phyloP scores from a whole-genome alignment of 2,329 filamentous ascomycete species.

The Hypoxylon sp. region DNA sequence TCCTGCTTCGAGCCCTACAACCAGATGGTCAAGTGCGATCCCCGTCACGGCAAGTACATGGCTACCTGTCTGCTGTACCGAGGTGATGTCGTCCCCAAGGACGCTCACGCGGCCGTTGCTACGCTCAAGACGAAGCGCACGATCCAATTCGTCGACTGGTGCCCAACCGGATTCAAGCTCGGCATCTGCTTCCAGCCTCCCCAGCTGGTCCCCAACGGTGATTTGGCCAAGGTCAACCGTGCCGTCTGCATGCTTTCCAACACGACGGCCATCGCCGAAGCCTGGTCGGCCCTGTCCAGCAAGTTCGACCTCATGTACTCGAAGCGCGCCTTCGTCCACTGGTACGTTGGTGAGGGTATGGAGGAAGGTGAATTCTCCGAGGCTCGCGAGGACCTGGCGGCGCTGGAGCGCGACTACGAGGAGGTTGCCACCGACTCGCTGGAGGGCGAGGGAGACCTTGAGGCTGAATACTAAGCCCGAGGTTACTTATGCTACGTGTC shows the following conservation, averaged over 20 bases:
- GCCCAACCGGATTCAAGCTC: conserved; percentile 99
- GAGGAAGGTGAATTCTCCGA: conserved; percentile 99
- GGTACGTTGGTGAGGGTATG: conserved; percentile 99
- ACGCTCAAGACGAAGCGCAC: conserved; percentile 99
- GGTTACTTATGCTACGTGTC: conserved; percentile 31
- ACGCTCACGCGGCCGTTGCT: conserved; percentile 89
- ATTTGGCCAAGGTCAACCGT: conserved; percentile 96
- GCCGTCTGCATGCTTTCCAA: conserved; percentile 99
- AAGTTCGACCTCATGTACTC: conserved; percentile 99
- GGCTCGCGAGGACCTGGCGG: conserved; percentile 97
- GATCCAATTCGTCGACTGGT: conserved; percentile 99
- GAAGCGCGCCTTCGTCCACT: conserved; percentile 99
- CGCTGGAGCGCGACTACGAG: conserved; percentile 97
- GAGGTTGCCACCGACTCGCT: conserved; percentile 96
- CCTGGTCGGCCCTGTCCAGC: conserved; percentile 93
- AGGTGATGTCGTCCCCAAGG: conserved; percentile 96
- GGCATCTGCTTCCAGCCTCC: conserved; percentile 99
- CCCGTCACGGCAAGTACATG: conserved; percentile 99
- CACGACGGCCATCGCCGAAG: conserved; percentile 98
- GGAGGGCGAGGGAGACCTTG: conserved; percentile 82
- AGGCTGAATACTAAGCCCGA: conserved; percentile 84
- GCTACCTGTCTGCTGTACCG: conserved; percentile 97
- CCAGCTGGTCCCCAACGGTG: conserved; percentile 93
- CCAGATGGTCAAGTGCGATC: conserved; percentile 99
- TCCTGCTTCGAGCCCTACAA: conserved; percentile 99